A percentile compares a stretch with the other conserved stretches of the same genome.
Evolutionary conservation across 768 basidiomycete species (phyloP).

Genomic region (Collybia sp.): DNA sequence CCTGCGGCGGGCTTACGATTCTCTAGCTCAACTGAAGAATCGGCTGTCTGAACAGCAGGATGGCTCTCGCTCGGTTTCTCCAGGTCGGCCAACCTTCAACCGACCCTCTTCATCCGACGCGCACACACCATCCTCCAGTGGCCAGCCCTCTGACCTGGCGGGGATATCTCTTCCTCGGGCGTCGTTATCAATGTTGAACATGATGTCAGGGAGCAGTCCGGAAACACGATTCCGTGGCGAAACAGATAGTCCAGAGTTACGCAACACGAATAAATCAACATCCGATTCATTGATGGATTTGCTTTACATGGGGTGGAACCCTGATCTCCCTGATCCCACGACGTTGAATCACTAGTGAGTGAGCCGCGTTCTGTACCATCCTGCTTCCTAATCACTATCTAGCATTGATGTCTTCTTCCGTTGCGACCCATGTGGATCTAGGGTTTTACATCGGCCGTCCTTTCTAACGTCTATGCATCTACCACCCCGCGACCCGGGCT

Average conservation of each 20-base stretch:
- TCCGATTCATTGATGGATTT: conserved; percentile 60
- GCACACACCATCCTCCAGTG: conserved; percentile 12
- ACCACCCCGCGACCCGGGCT: conserved; percentile 74
- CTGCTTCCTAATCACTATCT: conserved; percentile 4
- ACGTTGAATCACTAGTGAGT: conserved; percentile 74
- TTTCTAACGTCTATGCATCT: conserved; percentile 78
- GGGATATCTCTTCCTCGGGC: conserved; percentile 41
- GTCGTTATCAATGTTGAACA: conserved; percentile 37
- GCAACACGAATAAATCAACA: conserved; percentile 28
- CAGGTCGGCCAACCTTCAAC: conserved; percentile 19
- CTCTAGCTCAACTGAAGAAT: conserved; percentile 56
- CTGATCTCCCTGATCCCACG: conserved; percentile 75
- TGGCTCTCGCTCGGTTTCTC: conserved; percentile 33
- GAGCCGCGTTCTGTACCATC: conserved; percentile 4
- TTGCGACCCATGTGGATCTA: conserved; percentile 82
- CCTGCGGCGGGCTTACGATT: conserved; percentile 6
- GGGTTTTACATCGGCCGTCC: conserved; percentile 76
- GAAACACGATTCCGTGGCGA: conserved; percentile 35
- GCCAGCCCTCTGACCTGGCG: conserved; percentile 21
- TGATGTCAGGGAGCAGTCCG: conserved; percentile 29
- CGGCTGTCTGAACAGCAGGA: conserved; percentile 52
- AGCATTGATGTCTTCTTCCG: conserved; percentile 88
- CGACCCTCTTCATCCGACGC: conserved; percentile 9
- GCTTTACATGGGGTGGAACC: conserved; percentile 78
- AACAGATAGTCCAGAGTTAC: conserved; percentile 49